These are phyloP conservation scores for Mortierella sp. DNA, from an alignment of 371 early-diverging fungal genomes.

Conservation along the genomic window DNA sequence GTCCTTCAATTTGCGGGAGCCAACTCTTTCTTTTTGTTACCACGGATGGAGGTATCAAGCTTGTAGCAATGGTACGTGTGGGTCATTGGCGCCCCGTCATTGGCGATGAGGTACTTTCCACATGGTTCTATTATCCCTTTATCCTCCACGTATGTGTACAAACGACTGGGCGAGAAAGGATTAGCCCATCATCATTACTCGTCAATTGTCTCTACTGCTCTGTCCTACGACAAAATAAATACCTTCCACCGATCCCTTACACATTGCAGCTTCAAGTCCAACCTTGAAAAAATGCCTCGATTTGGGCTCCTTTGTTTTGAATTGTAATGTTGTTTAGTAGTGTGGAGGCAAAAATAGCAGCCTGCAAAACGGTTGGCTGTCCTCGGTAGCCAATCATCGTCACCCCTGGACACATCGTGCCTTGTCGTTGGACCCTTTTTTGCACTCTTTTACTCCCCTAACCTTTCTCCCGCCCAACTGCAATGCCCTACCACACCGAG, in stretches of 20 bases:
- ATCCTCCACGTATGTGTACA: background rate
- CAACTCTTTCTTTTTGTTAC: background rate
- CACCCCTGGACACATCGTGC: background rate
- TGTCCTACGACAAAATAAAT: background rate
- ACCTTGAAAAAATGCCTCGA: background rate
- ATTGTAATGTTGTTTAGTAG: no score
- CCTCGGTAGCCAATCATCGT: background rate
- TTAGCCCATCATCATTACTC: background rate
- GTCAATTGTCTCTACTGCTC: background rate
- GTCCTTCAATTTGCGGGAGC: background rate
- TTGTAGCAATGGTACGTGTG: background rate
- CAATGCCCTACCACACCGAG: no score
- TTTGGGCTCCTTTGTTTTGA: background rate
- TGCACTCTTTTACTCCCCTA: background rate
- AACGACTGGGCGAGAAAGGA: background rate
- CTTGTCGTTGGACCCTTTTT: slow-evolving; percentile 6
- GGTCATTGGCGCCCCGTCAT: background rate
- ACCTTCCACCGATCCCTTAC: background rate
- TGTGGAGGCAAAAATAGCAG: slow-evolving; percentile 12
- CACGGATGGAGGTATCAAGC: background rate
- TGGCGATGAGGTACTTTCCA: background rate
- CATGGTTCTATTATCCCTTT: background rate
- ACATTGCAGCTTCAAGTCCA: background rate
- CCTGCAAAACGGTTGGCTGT: background rate
- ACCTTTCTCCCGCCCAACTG: background rate